Evolutionary conservation across 176 grass and related monocot species (phyloP), one percentile per base, ranked within the genome.

Genomic region (Aegilops sharonensis): DNA sequence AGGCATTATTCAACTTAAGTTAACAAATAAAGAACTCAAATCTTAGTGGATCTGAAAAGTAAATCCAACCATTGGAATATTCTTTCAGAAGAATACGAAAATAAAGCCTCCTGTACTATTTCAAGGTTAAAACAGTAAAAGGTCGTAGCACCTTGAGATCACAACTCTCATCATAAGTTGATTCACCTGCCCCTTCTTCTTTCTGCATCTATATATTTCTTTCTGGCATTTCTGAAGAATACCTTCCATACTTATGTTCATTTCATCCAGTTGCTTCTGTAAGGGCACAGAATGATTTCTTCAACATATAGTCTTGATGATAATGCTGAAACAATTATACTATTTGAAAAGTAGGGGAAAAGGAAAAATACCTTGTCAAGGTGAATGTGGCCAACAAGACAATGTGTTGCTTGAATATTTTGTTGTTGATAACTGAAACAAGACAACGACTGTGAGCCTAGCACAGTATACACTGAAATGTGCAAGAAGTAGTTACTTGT

Each of bases 381-480:
- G 79, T 92, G 85, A 85, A 94, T 83, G 78, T 94, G 89, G 64
- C 92, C 87, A 88, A 94, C 85, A 77, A 94, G 87, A 43, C 87
- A 69, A 79, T 81, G 81, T 48, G 81, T 56, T 77, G 78, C 69
- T 87, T 83, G 78, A 71, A 64, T 81, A 70, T 40, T 89, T 85
- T 90, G 65, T 9, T 83, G 85, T n/a, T 83, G 87, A 68, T 92
- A 88, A 68, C 89, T 92, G 72, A 87, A 87, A 90, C 77, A 81
- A 81, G 37, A 64, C 21, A 79, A 40, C 9, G 11, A 57, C 67
- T 36, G 25, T 67, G 64, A 86, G 86, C 23, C 61, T 76, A 75
- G 43, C 20, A 82, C 29, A 88, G 39, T 57, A 60, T 81, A 85
- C 9, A 14, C 23, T 52, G 23, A 81, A 74, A 63, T 74, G 39